Evolutionary conservation across 2,329 filamentous ascomycete genomes (phyloP), one percentile per base, ranked within the genome.

Genomic region (Ophiostoma ips): DNA sequence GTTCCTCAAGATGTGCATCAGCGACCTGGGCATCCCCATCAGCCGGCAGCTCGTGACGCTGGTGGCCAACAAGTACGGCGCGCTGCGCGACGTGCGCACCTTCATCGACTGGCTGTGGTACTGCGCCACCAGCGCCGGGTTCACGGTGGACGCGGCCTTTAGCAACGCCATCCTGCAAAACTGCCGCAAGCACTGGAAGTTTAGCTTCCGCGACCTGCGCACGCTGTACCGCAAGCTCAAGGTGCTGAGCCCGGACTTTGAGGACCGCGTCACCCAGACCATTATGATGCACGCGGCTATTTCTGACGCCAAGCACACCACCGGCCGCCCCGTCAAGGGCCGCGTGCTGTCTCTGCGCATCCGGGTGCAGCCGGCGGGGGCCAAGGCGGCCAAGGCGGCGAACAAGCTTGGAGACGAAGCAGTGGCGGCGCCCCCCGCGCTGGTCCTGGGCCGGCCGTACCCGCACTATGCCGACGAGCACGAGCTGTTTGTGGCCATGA

Each of bases 1-100:
- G 5, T 70, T 71, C 36, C 53, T 70, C 34, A 95, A 61, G 46
- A 54, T 52, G n/a, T 71, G 65, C 47, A 58, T 62, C 4, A 56
- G 59, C 13, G 59, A 64, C 16, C 56, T 70, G 38, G 58, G 59
- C 21, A 57, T 71, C 8, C 60, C 60, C 5, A 53, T 70, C 37
- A 62, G 62, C 53, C 59, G 55, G 10, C 61, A 63, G 49, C 58
- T 67, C 52, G 66, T 71, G 36, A 67, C 65, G 3, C 54, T 71
- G 21, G 61, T 72, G 53, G 68, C 69, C 15, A 67, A 68, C 41
- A 64, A 65, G 49, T 71, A 70, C 54, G 69, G 62, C 12, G 60
- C 62, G 19, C 58, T 62, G 28, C 66, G 63, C 21, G 68, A 72
- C 41, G 55, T 63, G 31, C 38, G 57, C 11, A 62, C 66, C 1